A percentile compares a stretch with the other conserved stretches of the same genome.
Conservation (phyloP, 2,329 filamentous ascomycete genomes). For the Decorospora gaudefroyi region DNA sequence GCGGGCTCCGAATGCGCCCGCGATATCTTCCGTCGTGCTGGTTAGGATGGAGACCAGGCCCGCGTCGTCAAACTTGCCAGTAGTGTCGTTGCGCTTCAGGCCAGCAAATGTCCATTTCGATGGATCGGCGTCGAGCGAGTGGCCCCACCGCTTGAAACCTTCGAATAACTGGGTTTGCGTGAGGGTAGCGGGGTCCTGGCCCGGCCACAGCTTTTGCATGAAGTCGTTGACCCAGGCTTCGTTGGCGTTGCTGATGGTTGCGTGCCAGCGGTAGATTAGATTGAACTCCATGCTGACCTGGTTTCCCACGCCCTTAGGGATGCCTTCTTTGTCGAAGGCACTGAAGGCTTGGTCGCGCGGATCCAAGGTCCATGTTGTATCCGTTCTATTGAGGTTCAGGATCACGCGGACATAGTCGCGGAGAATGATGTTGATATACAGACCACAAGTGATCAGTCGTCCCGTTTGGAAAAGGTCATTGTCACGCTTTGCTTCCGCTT, state of each 20-base stretch:
- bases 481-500: constrained; percentile 46
- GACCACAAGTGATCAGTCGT: constrained; percentile 52
- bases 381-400: constrained; percentile 67
- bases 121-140: constrained; percentile 59
- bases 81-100: constrained; percentile 62
- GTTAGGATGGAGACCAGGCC: constrained; percentile 73
- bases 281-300: constrained; percentile 84
- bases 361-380: constrained; percentile 77
- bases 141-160: constrained; percentile 4
- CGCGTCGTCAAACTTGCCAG: constrained; percentile 72
- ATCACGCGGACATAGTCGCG: constrained; percentile 79
- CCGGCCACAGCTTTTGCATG: constrained; percentile 7
- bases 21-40: constrained; percentile 68
- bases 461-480: constrained; percentile 55
- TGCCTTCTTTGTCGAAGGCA: constrained; percentile 57
- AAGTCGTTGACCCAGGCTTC: constrained; percentile 72
- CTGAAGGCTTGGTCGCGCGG: constrained; percentile 39
- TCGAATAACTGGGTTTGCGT: constrained; percentile 54
- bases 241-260: constrained; percentile 70
- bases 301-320: constrained; percentile 73
- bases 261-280: constrained; percentile 82
- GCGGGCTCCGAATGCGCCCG: constrained; percentile 57
- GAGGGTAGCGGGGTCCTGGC: neutral
- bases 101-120: constrained; percentile 66
- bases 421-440: constrained; percentile 65